Base-by-base conservation (phyloP, 2,329 filamentous ascomycete species). In the Neonectria neomacrospora region DNA sequence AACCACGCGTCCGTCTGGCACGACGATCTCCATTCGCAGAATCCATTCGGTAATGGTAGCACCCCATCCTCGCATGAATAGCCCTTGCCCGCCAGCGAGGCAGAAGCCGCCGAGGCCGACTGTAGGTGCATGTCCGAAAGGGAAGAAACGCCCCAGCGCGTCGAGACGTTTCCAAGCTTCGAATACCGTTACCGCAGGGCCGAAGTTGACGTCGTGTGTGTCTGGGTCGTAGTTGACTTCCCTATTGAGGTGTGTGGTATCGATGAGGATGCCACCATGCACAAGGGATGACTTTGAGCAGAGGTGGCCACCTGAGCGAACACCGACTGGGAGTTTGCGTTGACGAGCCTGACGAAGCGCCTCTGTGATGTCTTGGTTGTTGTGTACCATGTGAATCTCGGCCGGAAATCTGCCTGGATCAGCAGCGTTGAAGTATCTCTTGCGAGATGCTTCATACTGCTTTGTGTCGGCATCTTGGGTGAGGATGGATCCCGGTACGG, bases 11-110 rank as follows among this genome's bases (percentile, higher is more conserved):
- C 83, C 83, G 60, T 79, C 78, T 10, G 81, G 76, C 4, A 80
- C 79, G 8, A 86, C 79, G 12, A 85, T 77, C 57, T 86, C 79
- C 66, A 83, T 76, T 41, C 79, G 74, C 8, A 85, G 73, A 9
- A 83, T 77, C 69, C 74, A 76, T 14, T 50, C 58, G 20, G 64
- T 47, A 34, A 44, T 37, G 8, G 74, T 74, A 26, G 45, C 45
- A 18, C 45, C 45, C 45, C 45, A 48, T 7, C 45, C 45, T 48
- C 45, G 23, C 45, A 48, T 48, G 10, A 48, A 48, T 3, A 48
- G n/a, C 16, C 45, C 45, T 4, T 48, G 45, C 7, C 45, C 45
- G 11, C 45, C 45, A 3, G 45, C 45, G 26, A 48, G 45, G 10
- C 45, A 48, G 45, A 48, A 48, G 16, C 45, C 45, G 8, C 45